Percentiles rank a stretch among this genome's conserved stretches.
Conservation (phyloP, 2,329 filamentous ascomycete species). For the Aspergillus sergii region DNA sequence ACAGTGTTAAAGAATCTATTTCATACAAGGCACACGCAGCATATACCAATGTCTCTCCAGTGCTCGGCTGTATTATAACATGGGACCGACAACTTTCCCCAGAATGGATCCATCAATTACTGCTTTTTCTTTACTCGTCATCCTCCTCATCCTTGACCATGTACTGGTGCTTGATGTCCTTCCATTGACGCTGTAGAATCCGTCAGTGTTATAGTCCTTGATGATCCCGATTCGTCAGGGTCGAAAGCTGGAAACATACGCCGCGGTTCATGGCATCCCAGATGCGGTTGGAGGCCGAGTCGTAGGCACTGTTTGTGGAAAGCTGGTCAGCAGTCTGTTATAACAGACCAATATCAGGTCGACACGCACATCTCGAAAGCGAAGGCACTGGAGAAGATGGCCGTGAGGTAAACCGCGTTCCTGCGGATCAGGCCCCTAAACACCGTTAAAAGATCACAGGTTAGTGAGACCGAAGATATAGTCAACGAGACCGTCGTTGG, state of each 20-base stretch:
- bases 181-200: slow-evolving; percentile 86
- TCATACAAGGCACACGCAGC: slow-evolving; percentile 26
- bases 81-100: background rate
- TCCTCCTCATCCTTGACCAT: slow-evolving; percentile 70
- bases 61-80: slow-evolving; percentile 14
- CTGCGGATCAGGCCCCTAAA: slow-evolving; percentile 77
- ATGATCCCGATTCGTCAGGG: background rate
- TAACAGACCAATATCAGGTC: slow-evolving; percentile 11
- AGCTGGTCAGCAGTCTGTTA: slow-evolving; percentile 22
- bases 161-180: slow-evolving; percentile 95
- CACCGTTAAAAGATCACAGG: slow-evolving; percentile 2
- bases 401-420: slow-evolving; percentile 84
- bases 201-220: slow-evolving; percentile 14
- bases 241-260: slow-evolving; percentile 60
- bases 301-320: slow-evolving; percentile 68
- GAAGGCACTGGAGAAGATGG: slow-evolving; percentile 86
- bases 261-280: slow-evolving; percentile 93
- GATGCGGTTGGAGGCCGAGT: slow-evolving; percentile 76
- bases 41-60: slow-evolving; percentile 13
- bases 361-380: slow-evolving; percentile 84
- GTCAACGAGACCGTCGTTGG: slow-evolving; percentile 13
- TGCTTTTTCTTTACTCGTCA: slow-evolving; percentile 37
- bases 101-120: slow-evolving; percentile 16
- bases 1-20: slow-evolving; percentile 22
- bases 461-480: slow-evolving; percentile 19